A percentile compares a stretch with the other conserved stretches of the same genome.
These are phyloP conservation scores for Sphagnum fallax DNA, from an alignment of 228 moss, liverwort and hornwort species.

Conservation along the genomic window DNA sequence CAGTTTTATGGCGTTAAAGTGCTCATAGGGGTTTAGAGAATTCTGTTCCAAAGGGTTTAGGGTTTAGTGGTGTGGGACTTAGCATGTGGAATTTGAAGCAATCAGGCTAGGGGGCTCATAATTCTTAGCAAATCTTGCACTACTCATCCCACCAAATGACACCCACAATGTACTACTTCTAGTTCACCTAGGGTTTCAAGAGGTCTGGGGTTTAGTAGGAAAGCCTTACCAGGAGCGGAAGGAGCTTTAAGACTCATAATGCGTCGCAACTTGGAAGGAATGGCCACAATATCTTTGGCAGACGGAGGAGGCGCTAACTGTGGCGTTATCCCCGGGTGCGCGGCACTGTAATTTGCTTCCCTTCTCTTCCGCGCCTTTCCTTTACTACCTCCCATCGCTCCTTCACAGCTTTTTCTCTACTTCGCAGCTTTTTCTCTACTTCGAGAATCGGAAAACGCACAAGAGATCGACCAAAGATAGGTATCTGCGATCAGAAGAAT, in stretches of 20 bases:
- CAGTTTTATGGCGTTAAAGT: no score
- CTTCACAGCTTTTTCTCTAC: neutral
- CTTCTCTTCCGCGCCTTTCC: constrained; percentile 52
- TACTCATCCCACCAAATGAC: neutral
- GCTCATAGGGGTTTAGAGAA: no score
- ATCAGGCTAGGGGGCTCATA: no score
- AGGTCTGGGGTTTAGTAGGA: neutral
- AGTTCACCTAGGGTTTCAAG: neutral
- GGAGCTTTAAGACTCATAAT: constrained; percentile 59
- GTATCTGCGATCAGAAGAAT: no score
- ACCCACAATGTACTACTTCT: neutral
- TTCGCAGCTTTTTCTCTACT: neutral
- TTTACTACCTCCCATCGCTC: constrained; percentile 25
- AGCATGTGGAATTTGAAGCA: no score
- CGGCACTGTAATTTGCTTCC: constrained; percentile 66
- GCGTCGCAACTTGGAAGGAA: constrained; percentile 79
- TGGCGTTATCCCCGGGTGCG: constrained; percentile 39
- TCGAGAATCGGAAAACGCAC: neutral
- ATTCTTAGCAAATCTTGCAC: neutral
- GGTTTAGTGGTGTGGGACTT: no score
- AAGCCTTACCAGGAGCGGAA: constrained; percentile 21
- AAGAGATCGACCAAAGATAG: no score
- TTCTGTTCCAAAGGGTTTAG: no score
- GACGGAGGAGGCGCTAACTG: constrained; percentile 59
- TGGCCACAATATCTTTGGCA: constrained; percentile 46